phyloP scores from a whole-genome alignment of 371 early-diverging fungal genomes.

The Cokeromyces recurvatus region DNA sequence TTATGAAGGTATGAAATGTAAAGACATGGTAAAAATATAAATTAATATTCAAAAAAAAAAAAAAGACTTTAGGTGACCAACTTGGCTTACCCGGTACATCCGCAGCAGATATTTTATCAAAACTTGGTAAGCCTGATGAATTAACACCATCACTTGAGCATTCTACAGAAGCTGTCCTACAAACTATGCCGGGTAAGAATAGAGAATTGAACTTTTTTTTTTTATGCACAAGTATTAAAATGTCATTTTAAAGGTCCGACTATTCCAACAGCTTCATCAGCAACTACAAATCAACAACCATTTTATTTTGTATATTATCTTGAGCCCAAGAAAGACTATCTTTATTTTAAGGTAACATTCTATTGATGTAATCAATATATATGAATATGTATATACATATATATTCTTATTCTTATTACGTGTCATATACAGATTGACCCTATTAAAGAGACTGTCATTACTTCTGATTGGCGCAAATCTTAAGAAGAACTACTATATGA shows the following conservation, averaged over 20 bases:
- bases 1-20: conserved; percentile 31
- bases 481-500: not conserved
- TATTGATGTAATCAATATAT: not conserved
- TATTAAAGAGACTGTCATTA: conserved; percentile 36
- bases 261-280: conserved; percentile 6
- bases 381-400: not conserved
- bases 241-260: conserved; percentile 14
- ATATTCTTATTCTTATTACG: too few relatives aligned
- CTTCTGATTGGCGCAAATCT: conserved; percentile 45
- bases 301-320: conserved; percentile 55
- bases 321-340: conserved; percentile 54
- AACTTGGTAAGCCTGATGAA: conserved; percentile 54
- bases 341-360: conserved; percentile 43
- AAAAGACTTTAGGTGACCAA: conserved; percentile 39
- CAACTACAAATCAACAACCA: conserved; percentile 7
- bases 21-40: not conserved
- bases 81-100: conserved; percentile 44
- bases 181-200: conserved; percentile 38
- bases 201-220: not conserved
- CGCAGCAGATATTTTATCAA: conserved; percentile 32
- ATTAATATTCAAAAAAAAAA: not conserved
- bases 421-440: conserved; percentile 31
- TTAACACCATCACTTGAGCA: conserved; percentile 27
- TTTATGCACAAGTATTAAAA: conserved; percentile 6
- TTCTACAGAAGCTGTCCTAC: conserved; percentile 15